Evolutionary conservation across 192 early-diverging fungal species (phyloP), one percentile per base, ranked within the genome.

Genomic region (Helicostylum pulchrum): DNA sequence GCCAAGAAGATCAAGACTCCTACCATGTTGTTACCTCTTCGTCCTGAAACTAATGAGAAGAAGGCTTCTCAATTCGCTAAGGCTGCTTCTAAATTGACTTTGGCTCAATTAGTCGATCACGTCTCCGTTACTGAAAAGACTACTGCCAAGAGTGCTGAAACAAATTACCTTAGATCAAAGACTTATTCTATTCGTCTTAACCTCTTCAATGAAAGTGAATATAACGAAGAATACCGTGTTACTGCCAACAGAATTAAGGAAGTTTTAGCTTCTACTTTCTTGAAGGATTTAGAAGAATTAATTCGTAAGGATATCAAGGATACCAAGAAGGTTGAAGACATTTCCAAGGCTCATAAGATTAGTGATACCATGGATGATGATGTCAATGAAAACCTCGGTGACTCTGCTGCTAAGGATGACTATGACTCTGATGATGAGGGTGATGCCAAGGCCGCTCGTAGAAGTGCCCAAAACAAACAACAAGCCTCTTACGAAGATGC

Each of bases 1-100:
- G 94, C 97, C 31, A 93, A 85, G 39, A 95, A 96, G 78, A 92
- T 96, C 71, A 95, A 94, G 76, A 99, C 97, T 43, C 97, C 97
- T 14, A 82, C 88, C 65, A 99, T 99, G 94, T 82, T 88, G 12
- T 80, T 99, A 54, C 92, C 91, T 17, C 74, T 98, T 65, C 81
- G 85, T 34, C 68, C 96, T 71, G 83, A 85, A 48, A 83, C 97
- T 23, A 92, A 79, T 69, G 70, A 96, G 76, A 80, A 77, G 65
- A 77, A 89, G 52, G 80, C 80, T 23, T 54, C 81, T 49, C 66
- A 74, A 14, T 87, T 97, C 49, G 82, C 86, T 54, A 85, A 92
- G 55, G 62, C 86, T n/a, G 85, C 93, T 42, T 84, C 85, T 10
- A 80, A 82, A 46, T 78, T 98, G 45, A 89, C 85, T 0, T 76